phyloP scores from a whole-genome alignment of 768 basidiomycete genomes.

The Tylopilus vinaceipallidus region DNA sequence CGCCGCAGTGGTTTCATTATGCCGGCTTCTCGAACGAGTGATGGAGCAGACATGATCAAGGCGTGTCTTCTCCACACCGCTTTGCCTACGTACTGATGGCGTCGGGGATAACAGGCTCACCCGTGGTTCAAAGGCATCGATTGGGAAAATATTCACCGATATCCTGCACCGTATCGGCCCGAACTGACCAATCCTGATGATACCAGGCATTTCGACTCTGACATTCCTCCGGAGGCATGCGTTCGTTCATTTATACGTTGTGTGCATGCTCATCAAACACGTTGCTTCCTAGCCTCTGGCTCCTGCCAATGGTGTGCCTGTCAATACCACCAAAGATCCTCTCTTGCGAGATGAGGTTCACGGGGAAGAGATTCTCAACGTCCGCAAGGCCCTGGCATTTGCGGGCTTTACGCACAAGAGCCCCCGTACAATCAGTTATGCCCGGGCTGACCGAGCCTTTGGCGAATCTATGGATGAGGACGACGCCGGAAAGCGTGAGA shows the following conservation, averaged over 20 bases:
- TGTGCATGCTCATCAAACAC: conserved; percentile 30
- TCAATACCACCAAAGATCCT: conserved; percentile 86
- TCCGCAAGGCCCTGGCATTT: conserved; percentile 89
- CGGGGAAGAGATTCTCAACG: conserved; percentile 82
- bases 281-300: conserved; percentile 67
- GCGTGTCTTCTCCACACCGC: conserved; percentile 37
- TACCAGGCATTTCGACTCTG: conserved; percentile 92
- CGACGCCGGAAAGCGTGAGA: conserved; percentile 46
- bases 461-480: conserved; percentile 53
- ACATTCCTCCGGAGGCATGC: conserved; percentile 86
- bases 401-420: conserved; percentile 91
- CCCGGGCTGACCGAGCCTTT: conserved; percentile 72
- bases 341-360: conserved; percentile 82
- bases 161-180: conserved; percentile 86
- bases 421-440: conserved; percentile 75
- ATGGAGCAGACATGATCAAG: conserved; percentile 92
- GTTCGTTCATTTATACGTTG: conserved; percentile 26
- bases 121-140: conserved; percentile 91
- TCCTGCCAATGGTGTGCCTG: conserved; percentile 81
- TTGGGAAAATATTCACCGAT: conserved; percentile 82
- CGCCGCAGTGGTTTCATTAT: conserved; percentile 71
- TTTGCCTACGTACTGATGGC: conserved; percentile 19
- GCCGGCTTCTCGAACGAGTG: conserved; percentile 52
- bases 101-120: conserved; percentile 54
- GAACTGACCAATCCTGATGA: conserved; percentile 80